These are phyloP conservation scores for Silene conica DNA, from an alignment of 148 eudicot genomes.

Conservation along the genomic window DNA sequence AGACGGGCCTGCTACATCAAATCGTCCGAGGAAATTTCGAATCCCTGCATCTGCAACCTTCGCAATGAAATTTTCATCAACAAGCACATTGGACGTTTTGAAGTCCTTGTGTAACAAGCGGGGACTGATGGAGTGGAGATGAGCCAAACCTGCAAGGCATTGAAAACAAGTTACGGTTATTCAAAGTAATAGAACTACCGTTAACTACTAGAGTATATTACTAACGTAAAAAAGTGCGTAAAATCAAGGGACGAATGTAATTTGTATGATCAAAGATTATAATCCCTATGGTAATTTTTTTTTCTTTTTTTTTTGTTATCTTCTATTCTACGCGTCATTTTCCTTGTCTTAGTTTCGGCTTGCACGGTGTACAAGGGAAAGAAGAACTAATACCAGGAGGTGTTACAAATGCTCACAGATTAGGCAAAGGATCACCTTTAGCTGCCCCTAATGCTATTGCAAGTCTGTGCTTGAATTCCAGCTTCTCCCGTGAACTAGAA, in stretches of 20 bases:
- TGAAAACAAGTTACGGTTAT: slow-evolving; percentile 15
- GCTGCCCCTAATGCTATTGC: slow-evolving; percentile 98
- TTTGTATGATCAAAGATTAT: background rate
- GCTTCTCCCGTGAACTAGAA: slow-evolving; percentile 72
- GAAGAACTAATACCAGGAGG: slow-evolving; percentile 79
- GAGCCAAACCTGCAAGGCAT: slow-evolving; percentile 72
- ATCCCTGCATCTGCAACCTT: slow-evolving; percentile 98
- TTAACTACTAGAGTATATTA: background rate
- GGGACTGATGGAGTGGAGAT: slow-evolving; percentile 93
- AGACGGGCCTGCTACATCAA: slow-evolving; percentile 75
- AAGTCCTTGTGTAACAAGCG: slow-evolving; percentile 90
- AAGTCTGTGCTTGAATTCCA: slow-evolving; percentile 97
- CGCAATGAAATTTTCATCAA: slow-evolving; percentile 94
- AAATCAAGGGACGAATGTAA: slow-evolving; percentile 6
- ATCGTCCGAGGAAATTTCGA: slow-evolving; percentile 76
- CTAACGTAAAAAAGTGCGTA: background rate
- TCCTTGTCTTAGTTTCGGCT: background rate
- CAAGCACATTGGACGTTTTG: slow-evolving; percentile 95
- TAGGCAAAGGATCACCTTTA: slow-evolving; percentile 99
- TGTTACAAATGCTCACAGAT: slow-evolving; percentile 97
- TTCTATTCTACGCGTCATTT: background rate
- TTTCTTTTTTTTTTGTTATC: background rate
- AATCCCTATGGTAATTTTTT: too few species aligned
- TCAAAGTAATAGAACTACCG: background rate
- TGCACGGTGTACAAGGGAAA: slow-evolving; percentile 34